Base-by-base conservation (phyloP, 2,329 filamentous ascomycete genomes). In the Diaporthe ilicicola region DNA sequence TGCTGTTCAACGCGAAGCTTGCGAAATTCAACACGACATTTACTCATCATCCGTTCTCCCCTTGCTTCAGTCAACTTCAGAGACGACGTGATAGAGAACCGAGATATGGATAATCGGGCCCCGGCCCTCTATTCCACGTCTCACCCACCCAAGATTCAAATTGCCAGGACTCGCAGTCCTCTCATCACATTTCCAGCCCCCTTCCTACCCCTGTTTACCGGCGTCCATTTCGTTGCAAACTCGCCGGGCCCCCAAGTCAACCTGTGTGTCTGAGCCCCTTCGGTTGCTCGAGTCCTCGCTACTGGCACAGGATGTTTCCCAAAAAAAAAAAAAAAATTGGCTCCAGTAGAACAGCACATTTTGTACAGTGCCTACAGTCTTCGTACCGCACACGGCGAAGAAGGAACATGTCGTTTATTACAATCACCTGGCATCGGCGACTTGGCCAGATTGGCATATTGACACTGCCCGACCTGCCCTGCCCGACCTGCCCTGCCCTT, bases 51-150 rank as follows among this genome's bases (percentile, higher is more conserved):
- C 24, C 39, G 12, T 17, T 17, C 9, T 4, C 59, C 44, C 44
- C 44, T 48, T 17, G 39, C 29, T 37, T 37, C 44, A 50, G 22
- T 37, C 42, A 64, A 19, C 5, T 13, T 37, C 39, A 64, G 29
- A 64, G 59, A 24, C 59, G 44, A 64, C 37, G 59, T 64, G 59
- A 64, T 29, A 24, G n/a, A 64, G 59, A 50, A 64, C 59, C 59
- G 59, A 64, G 44, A 64, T 64, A 64, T 64, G 59, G 59, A 64
- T 64, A 64, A 64, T 64, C 59, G 59, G 59, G 59, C 27, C 59
- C 29, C 59, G 59, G 59, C 59, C 59, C 59, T 64, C 44, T 34
- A 15, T 64, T 50, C 59, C 59, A 64, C 29, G 59, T 48, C 44
- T 64, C 59, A 50, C 29, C 59, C 59, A 50, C 29, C 59, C 42